Evolutionary conservation across 805 yeast species (phyloP).

Genomic region (Ogataea chonburiensis): DNA sequence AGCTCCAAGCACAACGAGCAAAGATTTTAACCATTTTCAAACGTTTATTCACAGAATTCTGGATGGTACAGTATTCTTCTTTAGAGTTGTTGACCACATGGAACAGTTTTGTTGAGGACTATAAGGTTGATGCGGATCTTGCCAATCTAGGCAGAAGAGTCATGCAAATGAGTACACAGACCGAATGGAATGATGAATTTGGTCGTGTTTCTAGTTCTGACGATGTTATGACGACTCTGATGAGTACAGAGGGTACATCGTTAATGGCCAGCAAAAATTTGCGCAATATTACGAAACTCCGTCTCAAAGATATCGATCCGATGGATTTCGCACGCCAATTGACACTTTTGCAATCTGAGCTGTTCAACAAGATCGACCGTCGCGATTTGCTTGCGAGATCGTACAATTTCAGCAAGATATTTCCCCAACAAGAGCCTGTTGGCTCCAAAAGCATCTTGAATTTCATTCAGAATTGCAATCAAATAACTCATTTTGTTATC

Average conservation of each 20-base stretch:
- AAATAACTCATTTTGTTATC: constrained; percentile 78
- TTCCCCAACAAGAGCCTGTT: constrained; percentile 21
- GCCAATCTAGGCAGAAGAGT: constrained; percentile 25
- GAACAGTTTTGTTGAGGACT: constrained; percentile 24
- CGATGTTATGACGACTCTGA: constrained; percentile 11
- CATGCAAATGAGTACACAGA: constrained; percentile 24
- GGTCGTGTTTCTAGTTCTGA: too few relatives aligned
- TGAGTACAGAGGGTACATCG: constrained; percentile 1
- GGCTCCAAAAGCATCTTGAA: constrained; percentile 45
- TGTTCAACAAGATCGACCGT: constrained; percentile 65
- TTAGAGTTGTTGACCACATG: constrained; percentile 37
- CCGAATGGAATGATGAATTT: constrained; percentile 26
- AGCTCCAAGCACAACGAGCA: constrained; percentile 63
- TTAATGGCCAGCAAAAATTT: constrained; percentile 21
- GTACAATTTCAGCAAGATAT: constrained; percentile 57
- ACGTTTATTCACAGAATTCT: constrained; percentile 62
- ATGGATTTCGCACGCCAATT: constrained; percentile 80
- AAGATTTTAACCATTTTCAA: constrained; percentile 68
- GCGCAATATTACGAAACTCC: constrained; percentile 38
- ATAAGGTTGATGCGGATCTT: constrained; percentile 15
- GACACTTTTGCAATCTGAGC: constrained; percentile 70
- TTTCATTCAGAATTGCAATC: constrained; percentile 74
- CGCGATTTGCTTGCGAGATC: constrained; percentile 75
- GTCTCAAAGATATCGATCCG: constrained; percentile 66
- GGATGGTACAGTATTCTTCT: constrained; percentile 62